A percentile compares a stretch with the other conserved stretches of the same genome.
These are phyloP conservation scores for Eimeria praecox DNA, from an alignment of 169 alveolate genomes.

Conservation along the genomic window DNA sequence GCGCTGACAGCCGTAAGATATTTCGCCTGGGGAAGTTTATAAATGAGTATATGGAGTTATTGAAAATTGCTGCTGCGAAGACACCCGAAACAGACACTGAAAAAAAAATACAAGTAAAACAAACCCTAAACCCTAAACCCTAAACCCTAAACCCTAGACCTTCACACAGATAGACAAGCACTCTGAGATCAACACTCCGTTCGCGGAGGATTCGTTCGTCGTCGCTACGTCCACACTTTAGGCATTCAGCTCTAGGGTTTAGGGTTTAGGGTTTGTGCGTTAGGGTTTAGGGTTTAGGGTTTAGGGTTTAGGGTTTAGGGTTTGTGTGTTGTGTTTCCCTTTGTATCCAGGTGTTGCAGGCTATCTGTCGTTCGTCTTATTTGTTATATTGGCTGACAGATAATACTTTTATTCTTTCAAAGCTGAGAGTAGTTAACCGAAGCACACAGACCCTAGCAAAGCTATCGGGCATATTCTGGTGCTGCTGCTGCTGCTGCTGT, in stretches of 20 bases:
- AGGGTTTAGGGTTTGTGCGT: slow-evolving; percentile 32
- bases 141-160: slow-evolving; percentile 1
- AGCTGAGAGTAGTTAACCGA: not conserved
- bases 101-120: not conserved
- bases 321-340: not conserved
- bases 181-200: no score
- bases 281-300: slow-evolving; percentile 40
- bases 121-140: slow-evolving; percentile 44
- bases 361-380: slow-evolving; percentile 30
- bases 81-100: slow-evolving; percentile 1
- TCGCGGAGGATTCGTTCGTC: not conserved
- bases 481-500: slow-evolving; percentile 6
- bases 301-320: slow-evolving; percentile 34
- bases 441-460: slow-evolving; percentile 33
- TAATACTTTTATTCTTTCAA: slow-evolving; percentile 46
- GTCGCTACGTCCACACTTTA: not conserved
- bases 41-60: slow-evolving; percentile 42
- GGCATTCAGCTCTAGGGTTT: not conserved
- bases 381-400: slow-evolving; percentile 66
- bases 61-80: slow-evolving; percentile 3
- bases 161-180: no score
- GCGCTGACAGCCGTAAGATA: slow-evolving; percentile 63
- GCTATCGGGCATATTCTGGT: slow-evolving; percentile 58
- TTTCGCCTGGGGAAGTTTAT: slow-evolving; percentile 70
- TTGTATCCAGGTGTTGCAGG: slow-evolving; percentile 47